Evolutionary conservation across 73 alveolate species (phyloP).

Genomic region (Tetrahymena malaccensis): DNA sequence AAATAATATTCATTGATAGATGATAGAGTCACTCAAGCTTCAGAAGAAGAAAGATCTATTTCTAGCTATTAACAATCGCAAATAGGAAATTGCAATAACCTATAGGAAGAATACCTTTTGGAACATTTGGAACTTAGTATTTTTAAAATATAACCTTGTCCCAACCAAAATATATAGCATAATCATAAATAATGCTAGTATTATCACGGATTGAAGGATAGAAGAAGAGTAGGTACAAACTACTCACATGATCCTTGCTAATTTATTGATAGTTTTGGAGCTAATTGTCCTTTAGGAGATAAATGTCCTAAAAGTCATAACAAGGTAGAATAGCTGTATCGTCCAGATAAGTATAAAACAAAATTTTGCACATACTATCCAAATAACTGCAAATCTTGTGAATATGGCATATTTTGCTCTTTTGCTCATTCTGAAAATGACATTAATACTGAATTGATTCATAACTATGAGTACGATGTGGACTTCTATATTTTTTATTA

Average conservation of each 20-base stretch:
- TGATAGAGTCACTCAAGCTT: neutral
- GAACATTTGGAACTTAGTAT: slow-evolving; percentile 50
- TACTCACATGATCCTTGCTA: slow-evolving; percentile 66
- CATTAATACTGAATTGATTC: slow-evolving; percentile 64
- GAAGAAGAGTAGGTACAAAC: slow-evolving; percentile 38
- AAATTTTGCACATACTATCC: slow-evolving; percentile 78
- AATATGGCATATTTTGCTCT: slow-evolving; percentile 76
- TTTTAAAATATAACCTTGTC: slow-evolving; percentile 68
- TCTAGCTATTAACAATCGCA: neutral
- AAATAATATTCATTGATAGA: neutral
- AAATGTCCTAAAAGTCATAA: slow-evolving; percentile 68
- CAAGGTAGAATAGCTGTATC: slow-evolving; percentile 78
- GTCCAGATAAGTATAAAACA: slow-evolving; percentile 75
- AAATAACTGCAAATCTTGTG: slow-evolving; percentile 57
- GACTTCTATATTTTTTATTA: slow-evolving; percentile 76
- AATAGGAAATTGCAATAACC: neutral
- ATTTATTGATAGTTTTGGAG: slow-evolving; percentile 46
- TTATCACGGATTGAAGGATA: slow-evolving; percentile 61
- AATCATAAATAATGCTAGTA: slow-evolving; percentile 68
- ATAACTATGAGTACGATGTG: slow-evolving; percentile 57
- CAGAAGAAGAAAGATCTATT: neutral
- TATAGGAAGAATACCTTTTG: neutral
- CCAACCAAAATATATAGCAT: slow-evolving; percentile 39
- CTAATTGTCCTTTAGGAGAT: slow-evolving; percentile 61
- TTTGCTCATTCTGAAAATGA: slow-evolving; percentile 81